phyloP scores from a whole-genome alignment of 768 basidiomycete genomes.

The Lactifluus piperatus region DNA sequence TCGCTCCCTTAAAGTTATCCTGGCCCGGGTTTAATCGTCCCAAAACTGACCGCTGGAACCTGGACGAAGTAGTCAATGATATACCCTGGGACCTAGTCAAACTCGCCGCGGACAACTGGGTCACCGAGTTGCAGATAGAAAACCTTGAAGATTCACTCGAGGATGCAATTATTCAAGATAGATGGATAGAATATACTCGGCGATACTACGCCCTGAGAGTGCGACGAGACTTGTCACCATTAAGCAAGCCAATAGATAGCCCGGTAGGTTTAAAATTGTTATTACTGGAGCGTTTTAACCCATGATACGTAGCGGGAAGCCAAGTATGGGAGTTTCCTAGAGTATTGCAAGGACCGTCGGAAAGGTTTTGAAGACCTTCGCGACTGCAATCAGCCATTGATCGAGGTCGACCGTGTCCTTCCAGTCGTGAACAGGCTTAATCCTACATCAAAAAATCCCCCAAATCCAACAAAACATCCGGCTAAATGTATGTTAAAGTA shows the following conservation, averaged over 20 bases:
- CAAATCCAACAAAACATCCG: slow-evolving; percentile 31
- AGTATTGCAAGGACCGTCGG: slow-evolving; percentile 54
- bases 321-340: slow-evolving; percentile 50
- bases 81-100: slow-evolving; percentile 60
- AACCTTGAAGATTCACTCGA: slow-evolving; percentile 31
- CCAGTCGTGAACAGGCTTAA: slow-evolving; percentile 48
- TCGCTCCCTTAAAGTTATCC: slow-evolving; percentile 45
- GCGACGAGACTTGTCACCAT: slow-evolving; percentile 60
- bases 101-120: slow-evolving; percentile 44
- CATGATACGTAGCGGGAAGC: slow-evolving; percentile 44
- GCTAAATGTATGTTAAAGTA: slow-evolving; percentile 48
- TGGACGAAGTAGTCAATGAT: slow-evolving; percentile 33
- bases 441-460: slow-evolving; percentile 38
- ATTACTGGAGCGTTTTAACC: background rate
- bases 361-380: slow-evolving; percentile 55
- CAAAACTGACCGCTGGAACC: slow-evolving; percentile 22
- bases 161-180: slow-evolving; percentile 64
- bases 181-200: slow-evolving; percentile 66
- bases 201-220: slow-evolving; percentile 52
- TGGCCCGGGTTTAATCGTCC: slow-evolving; percentile 30
- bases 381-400: slow-evolving; percentile 58
- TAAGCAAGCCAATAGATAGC: slow-evolving; percentile 60
- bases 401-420: slow-evolving; percentile 54
- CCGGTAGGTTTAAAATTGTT: slow-evolving; percentile 35
- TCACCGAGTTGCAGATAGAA: slow-evolving; percentile 37